Evolutionary conservation across 2,329 filamentous ascomycete genomes (phyloP).

Genomic region (Apiospora arundinis): DNA sequence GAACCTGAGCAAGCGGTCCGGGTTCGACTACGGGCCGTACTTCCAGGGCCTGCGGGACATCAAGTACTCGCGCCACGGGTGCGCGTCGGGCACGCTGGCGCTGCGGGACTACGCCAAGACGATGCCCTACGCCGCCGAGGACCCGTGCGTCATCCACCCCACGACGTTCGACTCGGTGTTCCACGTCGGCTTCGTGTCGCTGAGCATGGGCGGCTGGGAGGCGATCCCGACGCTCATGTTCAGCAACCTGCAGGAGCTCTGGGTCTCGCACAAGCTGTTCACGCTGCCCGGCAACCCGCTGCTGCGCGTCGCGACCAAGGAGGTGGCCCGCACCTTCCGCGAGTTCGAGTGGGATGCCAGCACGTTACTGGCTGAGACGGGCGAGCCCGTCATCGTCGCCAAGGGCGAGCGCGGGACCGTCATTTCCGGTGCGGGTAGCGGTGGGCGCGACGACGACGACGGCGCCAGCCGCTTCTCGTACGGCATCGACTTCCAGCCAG

Average conservation of each 20-base stretch:
- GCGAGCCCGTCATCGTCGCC: constrained; percentile 4
- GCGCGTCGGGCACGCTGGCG: constrained; percentile 20
- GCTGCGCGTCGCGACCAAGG: constrained; percentile 1
- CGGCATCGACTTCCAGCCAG: constrained; percentile 22
- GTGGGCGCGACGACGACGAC: not conserved
- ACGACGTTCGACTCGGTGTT: constrained; percentile 46
- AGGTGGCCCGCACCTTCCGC: constrained; percentile 1
- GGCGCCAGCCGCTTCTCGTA: constrained; percentile 20
- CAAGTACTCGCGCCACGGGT: constrained; percentile 31
- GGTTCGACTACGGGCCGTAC: constrained; percentile 19
- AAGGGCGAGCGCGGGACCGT: constrained; percentile 17
- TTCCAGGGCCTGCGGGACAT: constrained; percentile 16
- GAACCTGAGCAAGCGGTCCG: constrained; percentile 31
- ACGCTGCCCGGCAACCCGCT: not conserved
- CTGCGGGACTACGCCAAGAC: constrained; percentile 42
- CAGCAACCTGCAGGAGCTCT: constrained; percentile 14
- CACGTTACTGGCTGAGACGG: constrained; percentile 12
- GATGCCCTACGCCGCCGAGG: constrained; percentile 46
- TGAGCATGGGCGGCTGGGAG: constrained; percentile 19
- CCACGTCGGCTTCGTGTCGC: constrained; percentile 31
- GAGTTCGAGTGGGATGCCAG: constrained; percentile 19
- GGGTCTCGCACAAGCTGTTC: constrained; percentile 20
- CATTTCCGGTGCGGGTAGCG: not conserved
- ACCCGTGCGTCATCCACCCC: constrained; percentile 45
- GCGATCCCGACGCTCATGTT: constrained; percentile 21